Evolutionary conservation across 2,329 filamentous ascomycete genomes (phyloP), one percentile per base, ranked within the genome.

Genomic region (Colletotrichum graminicola): DNA sequence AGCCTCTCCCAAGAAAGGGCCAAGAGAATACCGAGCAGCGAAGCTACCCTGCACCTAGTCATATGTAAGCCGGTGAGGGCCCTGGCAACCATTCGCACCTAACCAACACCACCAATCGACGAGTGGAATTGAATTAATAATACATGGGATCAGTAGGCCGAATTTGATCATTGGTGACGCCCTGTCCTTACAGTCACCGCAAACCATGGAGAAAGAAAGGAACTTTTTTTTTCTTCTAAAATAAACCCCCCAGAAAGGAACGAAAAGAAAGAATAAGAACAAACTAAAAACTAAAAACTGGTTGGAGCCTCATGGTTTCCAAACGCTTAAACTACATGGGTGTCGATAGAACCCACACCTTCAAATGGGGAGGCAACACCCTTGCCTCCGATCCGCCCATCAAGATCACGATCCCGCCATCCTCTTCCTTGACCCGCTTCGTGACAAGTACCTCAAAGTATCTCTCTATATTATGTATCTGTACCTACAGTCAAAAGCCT

Each of bases 371-470:
- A 16, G 23, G 45, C 29, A 16, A 29, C 60, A 57, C n/a, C 65
- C 69, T 55, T 69, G 65, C 47, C 36, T 61, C 66, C 66, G 69
- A 72, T 64, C 69, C 47, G 41, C 41, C 59, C 59, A 59, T 68
- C 60, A 60, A 69, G 63, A 34, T 34, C 52, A 32, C 67, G 65
- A 72, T 69, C 69, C 32, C 54, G 45, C 69, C 32, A 16, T 63
- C 52, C 54, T 32, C 23, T 63, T 6, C 12, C 29, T 8, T 14
- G 41, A 10, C 32, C 49, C 62, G 62, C 56, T 36, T 41, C 7
- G 5, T 5, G n/a, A 18, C 4, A 51, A 29, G 60, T 62, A 52
- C 23, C 18, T 62, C 11, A 34, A 62, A 39, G 60, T 29, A 62
- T n/a, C 16, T 1, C 23, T 23, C 7, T 29, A 5, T 8, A 14